A percentile compares a stretch with the other conserved stretches of the same genome.
phyloP scores from a whole-genome alignment of 148 eudicot species.

The Salicornia ramosissima region DNA sequence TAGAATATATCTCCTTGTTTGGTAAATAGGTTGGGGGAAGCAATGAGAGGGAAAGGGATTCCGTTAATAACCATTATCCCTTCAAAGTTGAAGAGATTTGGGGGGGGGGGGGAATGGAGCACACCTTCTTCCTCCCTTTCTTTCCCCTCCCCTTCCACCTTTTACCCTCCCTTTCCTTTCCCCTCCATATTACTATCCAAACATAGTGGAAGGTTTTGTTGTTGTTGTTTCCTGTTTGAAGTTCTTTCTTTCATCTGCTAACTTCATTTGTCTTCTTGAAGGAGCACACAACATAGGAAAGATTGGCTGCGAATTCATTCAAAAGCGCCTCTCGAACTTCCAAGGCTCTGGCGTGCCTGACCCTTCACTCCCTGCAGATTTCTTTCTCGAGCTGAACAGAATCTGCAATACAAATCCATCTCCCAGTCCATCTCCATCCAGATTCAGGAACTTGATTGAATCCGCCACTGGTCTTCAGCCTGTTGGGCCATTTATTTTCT shows the following conservation, averaged over 20 bases:
- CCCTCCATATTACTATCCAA: too few relatives aligned
- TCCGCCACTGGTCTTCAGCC: conserved; percentile 18
- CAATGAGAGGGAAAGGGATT: too few relatives aligned
- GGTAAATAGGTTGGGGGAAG: too few relatives aligned
- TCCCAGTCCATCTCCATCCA: conserved; percentile 26
- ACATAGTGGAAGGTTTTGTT: too few relatives aligned
- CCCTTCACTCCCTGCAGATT: conserved; percentile 34
- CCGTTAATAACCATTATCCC: too few relatives aligned
- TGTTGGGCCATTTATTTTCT: conserved; percentile 23
- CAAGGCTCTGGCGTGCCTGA: conserved; percentile 32
- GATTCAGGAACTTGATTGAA: conserved; percentile 23
- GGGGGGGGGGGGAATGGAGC: too few relatives aligned
- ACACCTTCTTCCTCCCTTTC: too few relatives aligned
- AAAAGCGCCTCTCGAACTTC: conserved; percentile 30
- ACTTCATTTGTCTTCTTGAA: conserved; percentile 5
- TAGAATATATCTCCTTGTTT: too few relatives aligned
- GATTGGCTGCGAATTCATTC: conserved; percentile 41
- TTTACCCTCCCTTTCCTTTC: too few relatives aligned
- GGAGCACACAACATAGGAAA: conserved; percentile 53
- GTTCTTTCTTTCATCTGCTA: background rate
- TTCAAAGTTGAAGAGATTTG: too few relatives aligned
- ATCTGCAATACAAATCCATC: conserved; percentile 27
- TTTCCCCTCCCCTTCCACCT: too few relatives aligned
- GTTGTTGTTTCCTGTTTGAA: background rate
- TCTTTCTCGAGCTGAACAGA: conserved; percentile 20